phyloP scores from a whole-genome alignment of 2,329 filamentous ascomycete species.

The Neocucurbitaria cava region DNA sequence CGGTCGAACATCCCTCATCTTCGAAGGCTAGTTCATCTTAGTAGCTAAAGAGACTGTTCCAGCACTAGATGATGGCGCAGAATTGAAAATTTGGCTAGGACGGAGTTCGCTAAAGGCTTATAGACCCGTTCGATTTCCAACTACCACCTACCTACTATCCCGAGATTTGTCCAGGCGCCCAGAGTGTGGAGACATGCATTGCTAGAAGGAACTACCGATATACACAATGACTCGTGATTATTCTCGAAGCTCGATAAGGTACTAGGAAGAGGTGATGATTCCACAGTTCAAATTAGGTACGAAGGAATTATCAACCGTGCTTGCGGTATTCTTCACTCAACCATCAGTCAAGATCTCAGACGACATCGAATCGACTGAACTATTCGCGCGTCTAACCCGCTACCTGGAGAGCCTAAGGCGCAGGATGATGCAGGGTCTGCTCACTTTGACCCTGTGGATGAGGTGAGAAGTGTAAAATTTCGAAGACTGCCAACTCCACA shows the following conservation, averaged over 20 bases:
- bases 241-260: conserved; percentile 14
- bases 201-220: background rate
- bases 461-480: background rate
- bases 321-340: conserved; percentile 17
- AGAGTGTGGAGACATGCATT: background rate
- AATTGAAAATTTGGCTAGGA: too few relatives aligned
- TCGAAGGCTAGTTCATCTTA: too few relatives aligned
- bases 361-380: conserved; percentile 19
- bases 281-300: conserved; percentile 1
- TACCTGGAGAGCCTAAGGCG: conserved; percentile 6
- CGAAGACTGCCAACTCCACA: background rate
- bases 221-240: background rate
- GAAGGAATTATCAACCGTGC: conserved; percentile 14
- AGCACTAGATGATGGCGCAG: too few relatives aligned
- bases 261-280: conserved; percentile 11
- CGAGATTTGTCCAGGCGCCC: background rate
- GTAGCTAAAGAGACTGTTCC: too few relatives aligned
- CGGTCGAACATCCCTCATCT: too few relatives aligned
- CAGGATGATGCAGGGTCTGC: conserved; percentile 2
- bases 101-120: too few relatives aligned
- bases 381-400: conserved; percentile 15
- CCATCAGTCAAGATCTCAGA: conserved; percentile 13
- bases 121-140: background rate
- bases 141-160: background rate
- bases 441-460: background rate